These are phyloP conservation scores for Termitomyces sp. DNA, from an alignment of 768 basidiomycete genomes.

Conservation along the genomic window DNA sequence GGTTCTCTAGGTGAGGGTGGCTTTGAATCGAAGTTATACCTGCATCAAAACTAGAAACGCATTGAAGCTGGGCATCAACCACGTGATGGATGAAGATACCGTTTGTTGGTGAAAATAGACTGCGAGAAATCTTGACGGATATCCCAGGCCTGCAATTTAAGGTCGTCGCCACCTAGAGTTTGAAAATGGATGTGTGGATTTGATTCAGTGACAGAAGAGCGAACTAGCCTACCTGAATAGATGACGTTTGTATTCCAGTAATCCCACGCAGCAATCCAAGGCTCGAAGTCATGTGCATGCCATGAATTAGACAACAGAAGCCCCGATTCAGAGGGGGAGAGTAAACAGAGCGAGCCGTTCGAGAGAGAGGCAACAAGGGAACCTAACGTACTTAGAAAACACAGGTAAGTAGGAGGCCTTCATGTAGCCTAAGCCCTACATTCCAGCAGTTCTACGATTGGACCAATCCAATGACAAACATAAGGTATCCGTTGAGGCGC, in stretches of 20 bases:
- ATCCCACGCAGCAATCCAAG: conserved; percentile 92
- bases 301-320: conserved; percentile 52
- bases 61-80: background rate
- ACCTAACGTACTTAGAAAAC: conserved; percentile 43
- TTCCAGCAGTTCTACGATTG: conserved; percentile 14
- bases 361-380: conserved; percentile 82
- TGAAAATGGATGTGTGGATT: background rate
- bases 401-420: background rate
- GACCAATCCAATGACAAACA: conserved; percentile 96
- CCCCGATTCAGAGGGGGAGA: conserved; percentile 41
- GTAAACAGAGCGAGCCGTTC: conserved; percentile 62
- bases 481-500: conserved; percentile 51
- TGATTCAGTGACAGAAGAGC: background rate
- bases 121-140: conserved; percentile 51
- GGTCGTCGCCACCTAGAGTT: conserved; percentile 82
- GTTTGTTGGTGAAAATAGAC: conserved; percentile 69
- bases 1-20: conserved; percentile 71
- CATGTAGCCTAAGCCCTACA: too few species aligned
- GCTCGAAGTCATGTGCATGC: conserved; percentile 90
- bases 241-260: conserved; percentile 76
- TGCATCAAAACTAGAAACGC: conserved; percentile 67
- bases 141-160: conserved; percentile 90
- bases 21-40: conserved; percentile 90
- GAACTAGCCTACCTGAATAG: conserved; percentile 63
- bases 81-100: conserved; percentile 29